Base-by-base conservation (phyloP, 2,329 filamentous ascomycete genomes). In the Cladosporium sphaerospermum region DNA sequence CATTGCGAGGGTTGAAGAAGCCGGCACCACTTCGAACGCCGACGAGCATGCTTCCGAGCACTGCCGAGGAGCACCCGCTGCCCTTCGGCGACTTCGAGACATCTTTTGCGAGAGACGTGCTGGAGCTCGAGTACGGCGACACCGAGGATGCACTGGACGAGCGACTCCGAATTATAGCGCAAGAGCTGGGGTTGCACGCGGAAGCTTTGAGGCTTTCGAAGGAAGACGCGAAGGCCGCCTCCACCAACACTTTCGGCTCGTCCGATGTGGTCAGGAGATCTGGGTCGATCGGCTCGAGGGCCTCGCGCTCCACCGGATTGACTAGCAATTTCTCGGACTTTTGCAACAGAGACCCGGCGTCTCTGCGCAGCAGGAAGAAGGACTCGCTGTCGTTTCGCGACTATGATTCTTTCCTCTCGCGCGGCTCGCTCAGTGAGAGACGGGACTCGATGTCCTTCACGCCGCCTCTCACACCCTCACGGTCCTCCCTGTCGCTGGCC, bases 221-320 rank as follows among this genome's bases (percentile, higher is more conserved):
- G 9, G 41, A 37, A 49, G 53, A 49, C 10, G 53, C 13, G 32
- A 32, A 57, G 46, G 52, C 50, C 34, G 45, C 49, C 10, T 51
- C 57, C 47, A 56, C 52, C 34, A 43, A 53, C 32, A 57, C 54
- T 41, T 54, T 58, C 11, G 59, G 58, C 23, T 56, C 54, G 36
- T 39, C 36, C 19, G 59, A 43, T 47, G 43, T 33, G 18, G 19
- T 51, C n/a, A 34, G 64, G 23, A 55, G 62, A 9, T 69, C 67
- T 10, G 60, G 61, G 31, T 68, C 67, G 1, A 54, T 65, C 31
- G 59, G 61, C 19, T 70, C 67, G 4, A 53, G 57, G n/a, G 59
- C 59, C 4, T 69, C 67, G 19, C 61, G 63, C 10, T 69, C 66
- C 0, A 70, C 67, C 1, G 66, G 63, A 32, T 56, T 68, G 45